Evolutionary conservation across 2,329 filamentous ascomycete species (phyloP).

Genomic region (Talaromyces pinophilus): DNA sequence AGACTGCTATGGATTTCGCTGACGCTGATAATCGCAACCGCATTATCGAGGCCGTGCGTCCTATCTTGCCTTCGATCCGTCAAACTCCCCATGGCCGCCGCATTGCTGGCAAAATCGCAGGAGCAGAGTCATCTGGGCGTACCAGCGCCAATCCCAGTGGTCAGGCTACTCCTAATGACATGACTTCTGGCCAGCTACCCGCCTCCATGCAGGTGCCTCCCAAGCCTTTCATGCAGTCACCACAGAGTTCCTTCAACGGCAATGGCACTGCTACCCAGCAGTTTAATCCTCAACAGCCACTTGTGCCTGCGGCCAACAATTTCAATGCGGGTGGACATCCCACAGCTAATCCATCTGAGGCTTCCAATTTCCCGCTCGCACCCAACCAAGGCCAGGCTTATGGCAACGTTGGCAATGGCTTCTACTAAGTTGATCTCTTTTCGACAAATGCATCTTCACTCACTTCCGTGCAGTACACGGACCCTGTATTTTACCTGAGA

Average conservation of each 20-base stretch:
- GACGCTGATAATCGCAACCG: constrained; percentile 70
- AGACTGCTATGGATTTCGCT: constrained; percentile 88
- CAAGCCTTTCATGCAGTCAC: constrained; percentile 34
- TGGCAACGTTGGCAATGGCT: constrained; percentile 28
- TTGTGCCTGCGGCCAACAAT: constrained; percentile 22
- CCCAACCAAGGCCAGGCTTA: constrained; percentile 34
- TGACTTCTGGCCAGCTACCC: constrained; percentile 39
- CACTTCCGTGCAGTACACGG: constrained; percentile 24
- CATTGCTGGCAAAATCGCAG: constrained; percentile 82
- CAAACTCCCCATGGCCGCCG: constrained; percentile 92
- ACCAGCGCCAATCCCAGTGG: constrained; percentile 43
- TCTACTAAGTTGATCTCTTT: constrained; percentile 31
- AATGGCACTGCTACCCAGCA: constrained; percentile 28
- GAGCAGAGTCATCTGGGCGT: constrained; percentile 50
- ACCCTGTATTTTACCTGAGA: constrained; percentile 43
- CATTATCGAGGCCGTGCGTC: constrained; percentile 81
- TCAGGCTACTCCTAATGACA: constrained; percentile 43
- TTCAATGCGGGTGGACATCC: constrained; percentile 18
- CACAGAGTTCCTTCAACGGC: constrained; percentile 32
- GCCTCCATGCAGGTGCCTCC: constrained; percentile 33
- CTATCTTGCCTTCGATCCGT: constrained; percentile 79
- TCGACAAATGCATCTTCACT: constrained; percentile 12
- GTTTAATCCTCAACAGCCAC: constrained; percentile 27
- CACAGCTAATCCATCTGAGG: constrained; percentile 29
- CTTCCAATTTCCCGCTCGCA: constrained; percentile 36